These are phyloP conservation scores for Fraxinus xanthoxyloides DNA, from an alignment of 305 asterid species.

Conservation along the genomic window DNA sequence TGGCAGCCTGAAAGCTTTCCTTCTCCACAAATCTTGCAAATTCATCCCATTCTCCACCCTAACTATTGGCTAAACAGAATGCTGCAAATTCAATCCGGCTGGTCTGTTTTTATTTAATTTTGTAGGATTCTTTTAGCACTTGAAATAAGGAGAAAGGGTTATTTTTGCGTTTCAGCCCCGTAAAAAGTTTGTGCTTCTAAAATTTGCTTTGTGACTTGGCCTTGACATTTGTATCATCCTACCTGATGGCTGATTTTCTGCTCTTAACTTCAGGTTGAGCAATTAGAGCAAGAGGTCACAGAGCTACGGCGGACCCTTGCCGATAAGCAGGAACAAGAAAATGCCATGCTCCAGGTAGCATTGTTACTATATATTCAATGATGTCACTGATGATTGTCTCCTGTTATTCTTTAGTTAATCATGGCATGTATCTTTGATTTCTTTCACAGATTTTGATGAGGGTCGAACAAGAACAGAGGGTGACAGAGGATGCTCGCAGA, in stretches of 20 bases:
- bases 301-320: constrained; percentile 68
- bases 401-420: neutral
- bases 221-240: neutral
- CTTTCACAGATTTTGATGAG: constrained; percentile 75
- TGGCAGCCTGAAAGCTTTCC: neutral
- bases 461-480: constrained; percentile 93
- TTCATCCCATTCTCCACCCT: neutral
- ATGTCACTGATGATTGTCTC: neutral
- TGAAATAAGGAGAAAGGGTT: neutral
- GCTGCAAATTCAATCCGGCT: neutral
- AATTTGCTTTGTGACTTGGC: neutral
- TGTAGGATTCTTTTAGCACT: neutral
- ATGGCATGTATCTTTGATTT: constrained; percentile 7
- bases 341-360: constrained; percentile 91
- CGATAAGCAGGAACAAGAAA: constrained; percentile 95
- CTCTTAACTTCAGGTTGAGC: constrained; percentile 60
- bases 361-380: neutral
- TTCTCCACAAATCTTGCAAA: neutral
- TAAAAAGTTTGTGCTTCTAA: neutral
- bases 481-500: constrained; percentile 96
- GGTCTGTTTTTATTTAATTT: neutral
- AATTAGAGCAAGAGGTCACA: constrained; percentile 69
- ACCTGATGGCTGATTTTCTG: constrained; percentile 20
- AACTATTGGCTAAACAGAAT: neutral
- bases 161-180: neutral